Evolutionary conservation across 2,329 filamentous ascomycete species (phyloP).

Genomic region (Nigrospora sphaerica): DNA sequence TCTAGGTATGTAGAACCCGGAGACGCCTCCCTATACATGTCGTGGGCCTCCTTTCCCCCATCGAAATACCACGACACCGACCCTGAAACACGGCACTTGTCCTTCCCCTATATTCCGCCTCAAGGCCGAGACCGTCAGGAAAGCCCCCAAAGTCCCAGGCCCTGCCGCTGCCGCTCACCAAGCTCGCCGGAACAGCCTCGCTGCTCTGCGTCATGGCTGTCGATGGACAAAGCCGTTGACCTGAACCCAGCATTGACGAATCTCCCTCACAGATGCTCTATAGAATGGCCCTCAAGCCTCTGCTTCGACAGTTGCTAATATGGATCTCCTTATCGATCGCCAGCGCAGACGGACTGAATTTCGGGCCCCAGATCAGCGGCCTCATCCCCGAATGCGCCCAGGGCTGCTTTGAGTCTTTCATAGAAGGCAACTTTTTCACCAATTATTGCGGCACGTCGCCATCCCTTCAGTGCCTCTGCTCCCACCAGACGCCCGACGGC

Average conservation of each 20-base stretch:
- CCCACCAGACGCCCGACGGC: conserved; percentile 47
- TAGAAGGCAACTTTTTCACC: conserved; percentile 50
- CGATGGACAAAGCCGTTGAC: conserved; percentile 9
- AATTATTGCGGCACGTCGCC: conserved; percentile 39
- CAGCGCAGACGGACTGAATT: conserved; percentile 10
- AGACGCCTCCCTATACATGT: conserved; percentile 9
- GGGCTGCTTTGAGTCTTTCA: conserved; percentile 54
- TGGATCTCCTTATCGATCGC: conserved; percentile 17
- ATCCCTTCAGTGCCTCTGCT: conserved; percentile 58
- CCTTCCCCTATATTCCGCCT: not conserved
- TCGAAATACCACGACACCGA: conserved; percentile 2
- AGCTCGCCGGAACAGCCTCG: no score
- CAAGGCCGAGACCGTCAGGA: no score
- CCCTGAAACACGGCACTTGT: conserved; percentile 14
- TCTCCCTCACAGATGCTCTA: conserved; percentile 14
- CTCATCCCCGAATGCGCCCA: conserved; percentile 21
- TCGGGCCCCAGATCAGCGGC: conserved; percentile 15
- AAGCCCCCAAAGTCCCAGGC: no score
- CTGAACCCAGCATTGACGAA: conserved; percentile 15
- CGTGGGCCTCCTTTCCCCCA: conserved; percentile 6
- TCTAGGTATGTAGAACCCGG: conserved; percentile 22
- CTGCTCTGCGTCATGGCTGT: not conserved
- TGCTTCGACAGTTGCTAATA: conserved; percentile 16
- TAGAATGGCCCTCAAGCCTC: conserved; percentile 23
- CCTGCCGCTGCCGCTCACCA: no score